Percentiles rank a stretch among this genome's conserved stretches.
These are phyloP conservation scores for Cephalotrichum gorgonifer DNA, from an alignment of 2,329 filamentous ascomycete genomes.

Conservation along the genomic window DNA sequence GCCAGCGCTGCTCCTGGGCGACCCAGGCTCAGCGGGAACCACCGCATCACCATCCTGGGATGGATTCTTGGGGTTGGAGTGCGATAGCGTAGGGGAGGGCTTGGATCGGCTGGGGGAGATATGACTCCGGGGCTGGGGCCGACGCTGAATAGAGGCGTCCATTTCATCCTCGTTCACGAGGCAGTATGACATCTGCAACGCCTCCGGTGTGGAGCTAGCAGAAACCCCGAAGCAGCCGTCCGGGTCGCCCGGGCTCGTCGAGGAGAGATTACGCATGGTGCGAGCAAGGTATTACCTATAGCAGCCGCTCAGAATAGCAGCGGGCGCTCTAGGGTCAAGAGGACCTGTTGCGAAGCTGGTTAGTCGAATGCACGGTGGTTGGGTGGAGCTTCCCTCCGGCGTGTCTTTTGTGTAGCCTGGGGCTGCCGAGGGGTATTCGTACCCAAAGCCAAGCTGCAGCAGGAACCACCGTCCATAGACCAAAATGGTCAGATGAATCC, in stretches of 20 bases:
- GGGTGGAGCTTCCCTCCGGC: not conserved
- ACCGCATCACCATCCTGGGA: not conserved
- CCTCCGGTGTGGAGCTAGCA: slow-evolving; percentile 19
- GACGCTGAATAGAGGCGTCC: not conserved
- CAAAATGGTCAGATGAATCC: slow-evolving; percentile 1
- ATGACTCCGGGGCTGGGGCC: not conserved
- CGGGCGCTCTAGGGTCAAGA: not conserved
- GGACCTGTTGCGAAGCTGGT: not conserved
- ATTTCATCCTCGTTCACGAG: slow-evolving; percentile 15
- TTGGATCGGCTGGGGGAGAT: not conserved
- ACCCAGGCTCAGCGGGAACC: slow-evolving; percentile 4
- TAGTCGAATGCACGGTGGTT: not conserved
- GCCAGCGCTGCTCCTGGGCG: not conserved
- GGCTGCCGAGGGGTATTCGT: not conserved
- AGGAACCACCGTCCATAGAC: slow-evolving; percentile 2
- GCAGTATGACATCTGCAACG: slow-evolving; percentile 34
- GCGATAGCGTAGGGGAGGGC: not conserved
- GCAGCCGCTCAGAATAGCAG: no score
- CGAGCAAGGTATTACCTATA: not conserved
- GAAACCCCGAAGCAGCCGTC: slow-evolving; percentile 1
- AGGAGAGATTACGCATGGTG: slow-evolving; percentile 1
- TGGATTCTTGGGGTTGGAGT: not conserved
- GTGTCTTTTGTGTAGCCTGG: not conserved
- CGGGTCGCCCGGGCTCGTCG: not conserved
- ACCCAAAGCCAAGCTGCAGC: slow-evolving; percentile 1